Evolutionary conservation across 139 green algal genomes (phyloP).

Genomic region (Auxenochlorella pyrenoidosa): DNA sequence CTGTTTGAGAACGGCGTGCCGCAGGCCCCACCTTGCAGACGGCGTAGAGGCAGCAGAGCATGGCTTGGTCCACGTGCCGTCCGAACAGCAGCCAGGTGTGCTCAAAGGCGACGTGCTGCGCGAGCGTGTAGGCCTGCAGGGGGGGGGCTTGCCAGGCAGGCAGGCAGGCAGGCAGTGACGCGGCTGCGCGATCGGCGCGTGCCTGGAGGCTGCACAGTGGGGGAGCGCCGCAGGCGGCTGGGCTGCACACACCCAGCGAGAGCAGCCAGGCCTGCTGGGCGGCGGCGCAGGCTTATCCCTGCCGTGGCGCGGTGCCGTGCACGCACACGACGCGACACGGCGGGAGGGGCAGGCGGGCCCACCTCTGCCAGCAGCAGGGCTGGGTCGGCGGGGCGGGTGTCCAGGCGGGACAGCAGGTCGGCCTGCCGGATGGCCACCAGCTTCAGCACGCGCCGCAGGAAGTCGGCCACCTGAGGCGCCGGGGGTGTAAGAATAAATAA

Average conservation of each 20-base stretch:
- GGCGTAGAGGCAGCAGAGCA: slow-evolving; percentile 91
- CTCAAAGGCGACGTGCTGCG: slow-evolving; percentile 73
- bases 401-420: slow-evolving; percentile 43
- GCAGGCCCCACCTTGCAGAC: slow-evolving; percentile 83
- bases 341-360: not conserved
- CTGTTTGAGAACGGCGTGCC: not conserved
- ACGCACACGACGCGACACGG: no score
- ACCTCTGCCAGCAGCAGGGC: slow-evolving; percentile 29
- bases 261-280: not conserved
- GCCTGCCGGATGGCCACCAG: slow-evolving; percentile 40
- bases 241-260: not conserved
- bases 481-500: no score
- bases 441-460: slow-evolving; percentile 50
- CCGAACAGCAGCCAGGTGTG: slow-evolving; percentile 89
- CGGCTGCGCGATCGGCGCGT: no score
- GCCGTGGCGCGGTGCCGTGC: no score
- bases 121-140: slow-evolving; percentile 68
- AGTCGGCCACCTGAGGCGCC: slow-evolving; percentile 22
- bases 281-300: not conserved
- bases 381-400: not conserved
- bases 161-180: not conserved
- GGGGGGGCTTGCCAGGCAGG: not conserved
- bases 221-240: not conserved
- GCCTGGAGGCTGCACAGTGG: no score
- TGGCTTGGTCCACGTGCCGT: slow-evolving; percentile 91